Evolutionary conservation across 2,329 filamentous ascomycete species (phyloP).

Genomic region (Penicillium sp.): DNA sequence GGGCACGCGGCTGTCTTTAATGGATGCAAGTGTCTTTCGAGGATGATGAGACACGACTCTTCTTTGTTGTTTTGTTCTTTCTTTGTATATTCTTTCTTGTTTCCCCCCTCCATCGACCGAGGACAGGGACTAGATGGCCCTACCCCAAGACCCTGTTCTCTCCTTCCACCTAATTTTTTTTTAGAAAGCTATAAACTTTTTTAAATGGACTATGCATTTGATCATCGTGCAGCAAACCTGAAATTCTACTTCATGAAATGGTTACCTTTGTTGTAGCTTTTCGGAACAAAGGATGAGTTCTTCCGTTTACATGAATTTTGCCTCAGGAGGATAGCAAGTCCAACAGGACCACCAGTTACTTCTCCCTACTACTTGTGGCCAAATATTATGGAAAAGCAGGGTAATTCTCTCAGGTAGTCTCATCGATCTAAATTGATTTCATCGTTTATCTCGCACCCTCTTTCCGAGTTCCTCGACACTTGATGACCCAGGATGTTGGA

Average conservation of each 20-base stretch:
- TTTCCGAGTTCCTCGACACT: no score
- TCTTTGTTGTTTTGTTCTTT: not conserved
- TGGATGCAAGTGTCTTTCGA: constrained; percentile 6
- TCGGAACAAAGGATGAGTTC: no score
- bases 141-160: constrained; percentile 5
- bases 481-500: no score
- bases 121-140: constrained; percentile 12
- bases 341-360: no score
- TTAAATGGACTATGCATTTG: constrained; percentile 1
- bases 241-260: not conserved
- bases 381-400: no score
- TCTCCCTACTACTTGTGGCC: no score
- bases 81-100: constrained; percentile 20
- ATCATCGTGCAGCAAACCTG: not conserved
- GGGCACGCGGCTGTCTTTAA: not conserved
- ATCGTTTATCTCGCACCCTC: no score
- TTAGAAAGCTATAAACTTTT: constrained; percentile 11
- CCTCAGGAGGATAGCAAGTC: no score
- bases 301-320: no score
- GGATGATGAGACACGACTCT: constrained; percentile 1
- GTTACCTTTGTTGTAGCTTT: no score
- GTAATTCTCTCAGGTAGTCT: no score
- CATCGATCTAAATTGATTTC: no score
- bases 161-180: not conserved
- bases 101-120: not conserved